Evolutionary conservation across 2,329 filamentous ascomycete species (phyloP).

Genomic region (Pseudogymnoascus sp.): DNA sequence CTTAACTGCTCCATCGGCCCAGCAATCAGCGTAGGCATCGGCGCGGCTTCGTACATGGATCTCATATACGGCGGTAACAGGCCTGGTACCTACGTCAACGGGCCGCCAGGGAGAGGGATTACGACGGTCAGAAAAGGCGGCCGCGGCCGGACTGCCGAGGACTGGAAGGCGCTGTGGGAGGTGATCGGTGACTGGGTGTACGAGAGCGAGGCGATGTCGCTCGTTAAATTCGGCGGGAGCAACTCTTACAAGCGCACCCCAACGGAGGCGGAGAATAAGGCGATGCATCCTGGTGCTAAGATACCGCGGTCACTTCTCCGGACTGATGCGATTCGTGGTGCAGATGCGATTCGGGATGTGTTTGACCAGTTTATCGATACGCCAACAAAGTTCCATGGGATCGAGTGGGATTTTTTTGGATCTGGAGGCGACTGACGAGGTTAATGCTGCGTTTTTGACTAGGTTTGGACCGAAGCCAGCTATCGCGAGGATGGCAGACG

Average conservation of each 20-base stretch:
- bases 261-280: not conserved
- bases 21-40: not conserved
- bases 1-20: not conserved
- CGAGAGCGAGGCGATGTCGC: not conserved
- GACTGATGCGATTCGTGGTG: not conserved
- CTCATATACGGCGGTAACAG: not conserved
- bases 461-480: not conserved
- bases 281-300: not conserved
- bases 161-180: not conserved
- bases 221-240: not conserved
- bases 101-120: not conserved
- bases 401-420: not conserved
- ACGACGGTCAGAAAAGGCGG: not conserved
- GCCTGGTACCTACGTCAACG: not conserved
- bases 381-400: not conserved
- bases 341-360: not conserved
- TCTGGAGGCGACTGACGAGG: not conserved
- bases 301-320: not conserved
- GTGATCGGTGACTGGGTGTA: not conserved
- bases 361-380: not conserved
- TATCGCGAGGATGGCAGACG: not conserved
- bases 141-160: not conserved
- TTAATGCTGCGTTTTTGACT: not conserved
- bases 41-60: not conserved
- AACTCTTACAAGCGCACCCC: not conserved